These are phyloP conservation scores for Verticillium longisporum DNA, from an alignment of 2,329 filamentous ascomycete species.

Conservation along the genomic window DNA sequence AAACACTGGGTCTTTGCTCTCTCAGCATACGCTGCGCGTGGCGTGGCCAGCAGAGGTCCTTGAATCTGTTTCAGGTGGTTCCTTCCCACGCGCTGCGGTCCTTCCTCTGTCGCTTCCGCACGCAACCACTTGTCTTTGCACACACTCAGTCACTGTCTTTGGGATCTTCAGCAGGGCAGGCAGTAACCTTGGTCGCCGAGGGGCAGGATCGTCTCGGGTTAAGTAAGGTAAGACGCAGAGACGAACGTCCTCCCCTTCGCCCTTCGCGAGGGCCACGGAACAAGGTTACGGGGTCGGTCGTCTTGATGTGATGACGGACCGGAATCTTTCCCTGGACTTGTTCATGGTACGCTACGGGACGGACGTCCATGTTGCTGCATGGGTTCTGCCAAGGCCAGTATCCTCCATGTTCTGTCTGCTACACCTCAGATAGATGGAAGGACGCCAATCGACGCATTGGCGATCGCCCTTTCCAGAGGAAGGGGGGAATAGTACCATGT, in stretches of 20 bases:
- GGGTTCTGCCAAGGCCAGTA: too few species aligned
- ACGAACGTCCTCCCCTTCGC: not conserved
- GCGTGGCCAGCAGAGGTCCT: constrained; percentile 5
- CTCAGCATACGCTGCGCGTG: not conserved
- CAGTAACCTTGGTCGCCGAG: not conserved
- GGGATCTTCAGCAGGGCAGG: not conserved
- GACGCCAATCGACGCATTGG: too few species aligned
- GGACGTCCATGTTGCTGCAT: too few species aligned
- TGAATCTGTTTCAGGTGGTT: constrained; percentile 13
- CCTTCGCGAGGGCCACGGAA: not conserved
- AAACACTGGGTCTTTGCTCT: constrained; percentile 1
- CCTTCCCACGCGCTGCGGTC: not conserved
- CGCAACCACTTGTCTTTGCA: too few species aligned
- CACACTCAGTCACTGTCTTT: not conserved
- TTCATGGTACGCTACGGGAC: too few species aligned
- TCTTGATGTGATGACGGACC: too few species aligned
- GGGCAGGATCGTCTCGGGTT: not conserved
- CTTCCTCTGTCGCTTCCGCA: not conserved
- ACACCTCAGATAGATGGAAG: not conserved
- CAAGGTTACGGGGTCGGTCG: too few species aligned
- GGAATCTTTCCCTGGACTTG: too few species aligned
- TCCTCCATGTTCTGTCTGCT: not conserved
- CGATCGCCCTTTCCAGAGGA: too few species aligned
- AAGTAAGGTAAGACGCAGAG: not conserved
- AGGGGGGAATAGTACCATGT: too few species aligned